Evolutionary conservation across 2,329 filamentous ascomycete species (phyloP), one percentile per base, ranked within the genome.

Genomic region (Diaporthe amygdali): DNA sequence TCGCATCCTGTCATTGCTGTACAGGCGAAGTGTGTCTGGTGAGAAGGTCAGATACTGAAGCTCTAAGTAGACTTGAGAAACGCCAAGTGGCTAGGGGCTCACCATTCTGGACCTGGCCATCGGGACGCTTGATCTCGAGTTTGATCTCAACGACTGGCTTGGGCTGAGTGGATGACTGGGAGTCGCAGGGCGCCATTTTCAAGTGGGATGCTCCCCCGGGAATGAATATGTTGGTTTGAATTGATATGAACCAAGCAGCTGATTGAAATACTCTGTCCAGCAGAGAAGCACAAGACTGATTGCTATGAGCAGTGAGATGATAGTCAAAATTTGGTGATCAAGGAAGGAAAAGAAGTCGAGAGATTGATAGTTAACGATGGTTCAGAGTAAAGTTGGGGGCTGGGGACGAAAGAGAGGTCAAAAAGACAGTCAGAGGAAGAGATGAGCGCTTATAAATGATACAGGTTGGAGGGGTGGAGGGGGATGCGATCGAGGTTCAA

Each of bases 1-100:
- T 15, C 56, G 72, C 39, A 80, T 71, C 5, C 41, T 64, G 39
- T 72, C 71, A 20, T 61, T 61, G 25, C 44, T 27, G 20, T n/a
- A 17, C 14, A 73, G 55, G 2, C 15, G 12, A 15, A 70, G 32
- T 8, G 30, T 56, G 5, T 51, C 61, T 67, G 15, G 14, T 17
- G 7, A 49, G 8, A 30, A 34, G 39, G 5, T 67, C 30, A 70
- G 67, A 9, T 5, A 8, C 17, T 34, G 49, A 25, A 1, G 9
- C 32, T 34, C 20, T 10, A 6, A 66, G 9, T 64, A 27, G 7
- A 14, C 5, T 44, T 10, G 7, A 34, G 34, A 7, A 51, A 5
- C 49, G 59, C 20, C 12, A 20, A 5, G 12, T 1, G 1, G 14
- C 15, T 25, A 37, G 12, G 32, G 7, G 2, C 59, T 37, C 10